phyloP scores from a whole-genome alignment of 805 yeast genomes.

The Metschnikowia continentalis region DNA sequence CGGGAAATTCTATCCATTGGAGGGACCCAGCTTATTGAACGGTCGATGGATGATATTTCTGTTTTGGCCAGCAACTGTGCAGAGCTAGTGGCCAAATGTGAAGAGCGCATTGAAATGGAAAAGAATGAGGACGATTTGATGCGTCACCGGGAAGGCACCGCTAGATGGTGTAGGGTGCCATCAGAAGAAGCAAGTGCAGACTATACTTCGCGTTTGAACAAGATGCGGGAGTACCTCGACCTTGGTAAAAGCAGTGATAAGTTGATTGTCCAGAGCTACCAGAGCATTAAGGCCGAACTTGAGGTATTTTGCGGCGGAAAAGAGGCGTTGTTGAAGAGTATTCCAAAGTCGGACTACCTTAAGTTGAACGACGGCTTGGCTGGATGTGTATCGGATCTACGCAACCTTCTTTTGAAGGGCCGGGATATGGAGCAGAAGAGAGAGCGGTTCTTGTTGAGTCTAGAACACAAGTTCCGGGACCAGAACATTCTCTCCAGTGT shows the following conservation, averaged over 20 bases:
- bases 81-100: conserved; percentile 42
- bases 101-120: conserved; percentile 46
- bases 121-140: conserved; percentile 51
- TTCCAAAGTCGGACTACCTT: conserved; percentile 40
- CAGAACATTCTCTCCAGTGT: conserved; percentile 51
- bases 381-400: conserved; percentile 30
- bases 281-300: conserved; percentile 45
- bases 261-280: conserved; percentile 44
- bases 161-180: conserved; percentile 48
- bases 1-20: conserved; percentile 51
- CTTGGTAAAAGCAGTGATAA: conserved; percentile 64
- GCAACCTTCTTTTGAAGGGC: conserved; percentile 30
- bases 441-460: conserved; percentile 34
- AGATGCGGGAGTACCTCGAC: conserved; percentile 45
- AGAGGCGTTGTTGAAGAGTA: conserved; percentile 25
- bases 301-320: conserved; percentile 41
- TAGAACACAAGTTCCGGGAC: conserved; percentile 44
- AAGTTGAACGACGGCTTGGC: conserved; percentile 31
- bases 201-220: conserved; percentile 36
- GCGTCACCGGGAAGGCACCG: conserved; percentile 48
- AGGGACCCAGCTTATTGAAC: conserved; percentile 43
- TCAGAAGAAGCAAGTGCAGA: conserved; percentile 44
- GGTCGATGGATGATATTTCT: conserved; percentile 44
- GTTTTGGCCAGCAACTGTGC: conserved; percentile 38
- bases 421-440: conserved; percentile 34